Percentiles rank a stretch among this genome's conserved stretches.
phyloP scores from a whole-genome alignment of 2,329 filamentous ascomycete genomes.

The Pseudogymnoascus sp. region DNA sequence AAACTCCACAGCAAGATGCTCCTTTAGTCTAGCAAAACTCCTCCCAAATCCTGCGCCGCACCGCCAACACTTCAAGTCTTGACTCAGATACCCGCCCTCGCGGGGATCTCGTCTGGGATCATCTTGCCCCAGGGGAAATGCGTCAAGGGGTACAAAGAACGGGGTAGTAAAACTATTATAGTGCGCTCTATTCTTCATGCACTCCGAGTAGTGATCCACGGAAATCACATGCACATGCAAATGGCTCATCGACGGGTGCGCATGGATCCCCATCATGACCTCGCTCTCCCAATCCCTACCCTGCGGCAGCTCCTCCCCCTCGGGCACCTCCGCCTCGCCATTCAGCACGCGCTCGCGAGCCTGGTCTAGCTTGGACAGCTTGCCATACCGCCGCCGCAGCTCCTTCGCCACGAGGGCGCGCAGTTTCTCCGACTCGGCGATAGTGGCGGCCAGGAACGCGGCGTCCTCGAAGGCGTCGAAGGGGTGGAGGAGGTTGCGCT shows the following conservation, averaged over 20 bases:
- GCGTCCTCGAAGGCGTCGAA: constrained; percentile 68
- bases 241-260: constrained; percentile 84
- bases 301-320: constrained; percentile 46
- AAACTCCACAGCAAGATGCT: constrained; percentile 69
- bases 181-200: constrained; percentile 73
- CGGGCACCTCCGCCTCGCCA: constrained; percentile 43
- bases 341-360: constrained; percentile 58
- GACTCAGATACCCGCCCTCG: constrained; percentile 50
- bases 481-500: constrained; percentile 59
- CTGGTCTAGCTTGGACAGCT: constrained; percentile 54
- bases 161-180: constrained; percentile 86
- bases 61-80: constrained; percentile 74
- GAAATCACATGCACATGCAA: constrained; percentile 85
- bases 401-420: constrained; percentile 63
- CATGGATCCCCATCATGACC: constrained; percentile 73
- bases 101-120: constrained; percentile 56
- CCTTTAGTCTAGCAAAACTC: constrained; percentile 65
- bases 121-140: constrained; percentile 65
- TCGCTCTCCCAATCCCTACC: constrained; percentile 75
- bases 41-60: constrained; percentile 70
- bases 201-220: constrained; percentile 65
- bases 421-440: constrained; percentile 53
- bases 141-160: constrained; percentile 72
- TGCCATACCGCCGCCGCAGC: constrained; percentile 61
- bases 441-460: constrained; percentile 59